A percentile compares a stretch with the other conserved stretches of the same genome.
Evolutionary conservation across 1,139 yeast genomes (phyloP).

Genomic region (Yamadazyma triangularis): DNA sequence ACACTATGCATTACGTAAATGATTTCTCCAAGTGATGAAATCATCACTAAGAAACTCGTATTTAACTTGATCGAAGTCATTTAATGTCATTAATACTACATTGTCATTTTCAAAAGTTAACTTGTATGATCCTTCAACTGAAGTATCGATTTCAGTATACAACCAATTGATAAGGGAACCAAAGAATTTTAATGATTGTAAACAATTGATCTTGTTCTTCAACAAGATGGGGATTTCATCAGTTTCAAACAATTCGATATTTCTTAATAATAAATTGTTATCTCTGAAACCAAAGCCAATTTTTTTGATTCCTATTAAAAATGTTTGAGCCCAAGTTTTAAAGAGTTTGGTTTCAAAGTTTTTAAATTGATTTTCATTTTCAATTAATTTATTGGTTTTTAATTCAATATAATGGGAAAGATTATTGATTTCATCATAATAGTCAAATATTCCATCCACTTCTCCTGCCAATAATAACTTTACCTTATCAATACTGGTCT

Average conservation of each 20-base stretch:
- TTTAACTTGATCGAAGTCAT: constrained; percentile 6
- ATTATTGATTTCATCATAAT: constrained; percentile 43
- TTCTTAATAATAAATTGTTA: constrained; percentile 53
- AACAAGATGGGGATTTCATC: constrained; percentile 69
- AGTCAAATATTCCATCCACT: constrained; percentile 86
- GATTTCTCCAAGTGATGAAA: constrained; percentile 9
- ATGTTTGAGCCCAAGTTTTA: constrained; percentile 91
- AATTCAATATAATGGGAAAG: constrained; percentile 79
- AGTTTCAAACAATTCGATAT: constrained; percentile 72
- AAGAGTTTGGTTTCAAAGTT: constrained; percentile 71
- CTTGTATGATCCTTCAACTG: constrained; percentile 8
- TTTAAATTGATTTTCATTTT: constrained; percentile 46
- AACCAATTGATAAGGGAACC: constrained; percentile 84
- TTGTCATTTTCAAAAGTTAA: constrained; percentile 7
- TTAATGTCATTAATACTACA: constrained; percentile 6
- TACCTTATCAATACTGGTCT: constrained; percentile 76
- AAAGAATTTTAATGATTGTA: constrained; percentile 78
- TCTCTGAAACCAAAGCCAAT: constrained; percentile 87
- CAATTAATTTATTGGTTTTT: constrained; percentile 63
- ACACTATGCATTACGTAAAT: not conserved
- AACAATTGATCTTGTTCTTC: constrained; percentile 62
- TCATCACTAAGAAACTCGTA: constrained; percentile 11
- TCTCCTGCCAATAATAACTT: constrained; percentile 80
- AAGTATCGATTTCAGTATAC: constrained; percentile 42
- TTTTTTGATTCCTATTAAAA: constrained; percentile 74